phyloP scores from a whole-genome alignment of 73 alveolate species.

The Paramecium primaurelia region DNA sequence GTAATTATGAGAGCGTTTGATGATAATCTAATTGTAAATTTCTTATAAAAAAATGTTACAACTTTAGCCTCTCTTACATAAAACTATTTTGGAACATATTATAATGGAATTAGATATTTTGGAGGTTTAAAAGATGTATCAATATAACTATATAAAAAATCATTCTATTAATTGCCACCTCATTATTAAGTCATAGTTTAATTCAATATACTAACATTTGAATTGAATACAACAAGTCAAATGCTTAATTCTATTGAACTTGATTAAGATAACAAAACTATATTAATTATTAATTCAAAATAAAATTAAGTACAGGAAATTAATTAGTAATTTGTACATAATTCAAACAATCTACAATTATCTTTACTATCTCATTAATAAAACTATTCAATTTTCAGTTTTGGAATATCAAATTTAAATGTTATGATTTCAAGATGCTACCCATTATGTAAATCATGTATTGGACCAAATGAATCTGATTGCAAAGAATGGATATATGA shows the following conservation, averaged over 20 bases:
- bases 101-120: background rate
- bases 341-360: background rate
- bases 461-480: background rate
- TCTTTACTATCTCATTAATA: background rate
- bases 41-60: background rate
- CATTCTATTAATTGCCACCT: background rate
- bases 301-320: background rate
- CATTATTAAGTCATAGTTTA: background rate
- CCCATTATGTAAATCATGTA: conserved; percentile 1
- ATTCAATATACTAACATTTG: background rate
- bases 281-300: background rate
- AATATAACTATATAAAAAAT: background rate
- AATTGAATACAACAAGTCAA: background rate
- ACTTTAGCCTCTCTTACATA: background rate
- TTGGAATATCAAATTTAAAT: background rate
- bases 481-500: conserved; percentile 34
- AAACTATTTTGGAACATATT: background rate
- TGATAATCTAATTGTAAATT: background rate
- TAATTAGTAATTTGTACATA: background rate
- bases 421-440: background rate
- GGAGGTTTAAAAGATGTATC: background rate
- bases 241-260: background rate
- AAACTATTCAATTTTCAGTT: background rate
- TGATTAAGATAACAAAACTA: background rate
- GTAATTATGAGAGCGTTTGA: background rate